Evolutionary conservation across 2,329 filamentous ascomycete species (phyloP).

Genomic region (Drechslerella dactyloides): DNA sequence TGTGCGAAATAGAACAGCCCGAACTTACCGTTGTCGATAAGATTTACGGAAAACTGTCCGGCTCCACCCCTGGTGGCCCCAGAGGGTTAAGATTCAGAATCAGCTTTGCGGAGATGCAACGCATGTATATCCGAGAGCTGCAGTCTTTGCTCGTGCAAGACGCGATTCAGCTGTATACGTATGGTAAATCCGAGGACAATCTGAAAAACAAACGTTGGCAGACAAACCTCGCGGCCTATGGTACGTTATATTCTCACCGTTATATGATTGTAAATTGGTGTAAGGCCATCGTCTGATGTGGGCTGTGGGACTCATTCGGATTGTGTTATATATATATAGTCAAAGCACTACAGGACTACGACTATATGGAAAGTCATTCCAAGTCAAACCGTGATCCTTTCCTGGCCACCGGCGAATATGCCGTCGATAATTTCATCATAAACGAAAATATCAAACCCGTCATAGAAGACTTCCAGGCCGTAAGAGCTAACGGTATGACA

Average conservation of each 20-base stretch:
- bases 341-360: constrained; percentile 49
- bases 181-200: constrained; percentile 17
- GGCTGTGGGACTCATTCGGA: too few species aligned
- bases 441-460: background rate
- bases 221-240: too few species aligned
- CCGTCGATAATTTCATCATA: constrained; percentile 44
- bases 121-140: constrained; percentile 45
- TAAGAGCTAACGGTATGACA: background rate
- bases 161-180: constrained; percentile 9
- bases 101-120: constrained; percentile 49
- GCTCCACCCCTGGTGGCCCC: too few species aligned
- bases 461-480: constrained; percentile 28
- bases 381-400: constrained; percentile 42
- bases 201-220: constrained; percentile 7
- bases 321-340: constrained; percentile 40
- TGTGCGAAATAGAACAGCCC: too few species aligned
- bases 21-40: too few species aligned
- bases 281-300: too few species aligned
- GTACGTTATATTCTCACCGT: too few species aligned
- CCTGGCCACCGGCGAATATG: constrained; percentile 46
- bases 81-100: constrained; percentile 15
- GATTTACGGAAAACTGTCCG: too few species aligned
- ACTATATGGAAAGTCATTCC: constrained; percentile 51
- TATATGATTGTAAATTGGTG: too few species aligned
- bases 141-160: constrained; percentile 44